Conservation (phyloP, 2,329 filamentous ascomycete genomes). For the Neofusicoccum sp. region DNA sequence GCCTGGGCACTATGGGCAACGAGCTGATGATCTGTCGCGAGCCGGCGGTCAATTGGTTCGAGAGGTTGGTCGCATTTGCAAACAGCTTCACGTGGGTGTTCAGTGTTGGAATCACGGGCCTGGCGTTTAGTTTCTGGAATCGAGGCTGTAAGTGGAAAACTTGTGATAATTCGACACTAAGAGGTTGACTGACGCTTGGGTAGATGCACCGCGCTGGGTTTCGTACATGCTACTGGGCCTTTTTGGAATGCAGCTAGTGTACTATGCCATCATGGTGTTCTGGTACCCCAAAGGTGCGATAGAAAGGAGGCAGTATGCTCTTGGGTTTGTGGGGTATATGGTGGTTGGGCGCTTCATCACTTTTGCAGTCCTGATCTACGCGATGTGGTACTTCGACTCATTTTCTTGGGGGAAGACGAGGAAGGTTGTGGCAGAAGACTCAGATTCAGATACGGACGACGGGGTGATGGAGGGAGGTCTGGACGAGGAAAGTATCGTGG, state of each 20-base stretch:
- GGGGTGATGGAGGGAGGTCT: too few relatives aligned
- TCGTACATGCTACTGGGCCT: too few relatives aligned
- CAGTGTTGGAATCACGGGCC: conserved; percentile 28
- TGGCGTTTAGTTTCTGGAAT: conserved; percentile 19
- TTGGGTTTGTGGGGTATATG: conserved; percentile 25
- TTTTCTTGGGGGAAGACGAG: conserved; percentile 53
- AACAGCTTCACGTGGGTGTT: conserved; percentile 49
- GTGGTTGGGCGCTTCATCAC: conserved; percentile 45
- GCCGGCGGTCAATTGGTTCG: conserved; percentile 46
- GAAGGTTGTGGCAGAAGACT: conserved; percentile 19
- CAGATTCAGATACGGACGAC: background rate
- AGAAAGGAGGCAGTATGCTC: background rate
- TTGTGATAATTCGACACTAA: too few relatives aligned
- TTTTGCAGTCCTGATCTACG: conserved; percentile 47
- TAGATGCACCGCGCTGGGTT: too few relatives aligned
- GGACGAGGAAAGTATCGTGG: too few relatives aligned
- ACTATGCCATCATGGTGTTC: background rate
- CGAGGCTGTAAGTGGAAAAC: too few relatives aligned
- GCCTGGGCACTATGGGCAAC: conserved; percentile 52
- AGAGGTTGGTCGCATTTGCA: conserved; percentile 49
- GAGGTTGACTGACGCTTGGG: too few relatives aligned
- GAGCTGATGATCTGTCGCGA: conserved; percentile 54
- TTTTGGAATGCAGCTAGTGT: too few relatives aligned
- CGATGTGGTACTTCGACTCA: conserved; percentile 48
- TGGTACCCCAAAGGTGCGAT: conserved; percentile 28